Conservation (phyloP, 805 yeast genomes). For the Yarrowia sp. region DNA sequence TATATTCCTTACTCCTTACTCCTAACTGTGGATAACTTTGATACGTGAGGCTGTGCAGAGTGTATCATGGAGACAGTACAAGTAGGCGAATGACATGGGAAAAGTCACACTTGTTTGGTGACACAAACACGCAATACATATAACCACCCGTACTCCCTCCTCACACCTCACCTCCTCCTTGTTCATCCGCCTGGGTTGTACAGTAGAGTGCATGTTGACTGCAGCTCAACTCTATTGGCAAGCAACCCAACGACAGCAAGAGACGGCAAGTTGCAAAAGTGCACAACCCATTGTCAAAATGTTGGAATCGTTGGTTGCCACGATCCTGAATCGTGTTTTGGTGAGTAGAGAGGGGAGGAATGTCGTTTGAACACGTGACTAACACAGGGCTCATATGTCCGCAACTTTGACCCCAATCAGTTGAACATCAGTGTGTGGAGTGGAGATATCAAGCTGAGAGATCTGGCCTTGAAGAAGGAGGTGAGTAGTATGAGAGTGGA, state of each 20-base stretch:
- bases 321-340: slow-evolving; percentile 51
- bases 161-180: too few relatives aligned
- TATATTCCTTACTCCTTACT: neutral
- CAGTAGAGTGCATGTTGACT: slow-evolving; percentile 4
- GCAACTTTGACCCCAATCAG: slow-evolving; percentile 94
- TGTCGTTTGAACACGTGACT: neutral
- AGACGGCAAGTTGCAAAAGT: neutral
- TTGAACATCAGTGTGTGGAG: slow-evolving; percentile 96
- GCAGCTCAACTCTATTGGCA: slow-evolving; percentile 9
- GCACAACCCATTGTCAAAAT: slow-evolving; percentile 43
- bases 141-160: too few relatives aligned
- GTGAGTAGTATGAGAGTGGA: slow-evolving; percentile 45
- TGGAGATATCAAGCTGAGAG: slow-evolving; percentile 88
- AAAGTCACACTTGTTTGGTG: too few relatives aligned
- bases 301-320: slow-evolving; percentile 56
- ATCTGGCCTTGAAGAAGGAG: slow-evolving; percentile 82
- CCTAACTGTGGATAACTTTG: slow-evolving; percentile 10
- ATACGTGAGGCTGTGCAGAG: slow-evolving; percentile 21
- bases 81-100: too few relatives aligned
- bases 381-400: slow-evolving; percentile 54
- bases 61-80: too few relatives aligned
- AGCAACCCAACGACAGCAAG: slow-evolving; percentile 34
- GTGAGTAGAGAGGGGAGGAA: slow-evolving; percentile 7
- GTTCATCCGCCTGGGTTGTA: neutral
- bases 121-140: too few relatives aligned